A percentile compares a stretch with the other conserved stretches of the same genome.
phyloP scores from a whole-genome alignment of 2,329 filamentous ascomycete species.

The Calonectria ilicicola region DNA sequence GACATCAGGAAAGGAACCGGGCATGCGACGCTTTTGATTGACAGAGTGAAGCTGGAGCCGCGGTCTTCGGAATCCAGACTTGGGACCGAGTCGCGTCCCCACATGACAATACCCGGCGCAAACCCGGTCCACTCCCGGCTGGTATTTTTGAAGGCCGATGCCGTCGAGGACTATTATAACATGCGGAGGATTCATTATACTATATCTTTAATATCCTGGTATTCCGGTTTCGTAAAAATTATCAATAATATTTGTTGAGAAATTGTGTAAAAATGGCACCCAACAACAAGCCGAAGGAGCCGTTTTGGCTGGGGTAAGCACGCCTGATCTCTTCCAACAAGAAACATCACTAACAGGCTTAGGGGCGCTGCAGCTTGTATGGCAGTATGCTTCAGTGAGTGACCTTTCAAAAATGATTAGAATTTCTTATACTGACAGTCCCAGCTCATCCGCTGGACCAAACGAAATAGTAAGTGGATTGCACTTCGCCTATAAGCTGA shows the following conservation, averaged over 20 bases:
- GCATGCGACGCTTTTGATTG: conserved; percentile 19
- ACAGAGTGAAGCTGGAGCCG: neutral
- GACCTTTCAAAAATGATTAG: neutral
- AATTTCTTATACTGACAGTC: neutral
- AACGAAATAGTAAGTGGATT: conserved; percentile 54
- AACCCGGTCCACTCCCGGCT: conserved; percentile 23
- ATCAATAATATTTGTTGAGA: neutral
- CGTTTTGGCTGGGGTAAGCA: conserved; percentile 58
- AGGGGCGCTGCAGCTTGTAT: conserved; percentile 59
- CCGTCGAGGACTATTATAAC: conserved; percentile 22
- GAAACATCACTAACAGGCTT: neutral
- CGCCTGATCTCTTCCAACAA: neutral
- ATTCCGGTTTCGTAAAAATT: neutral
- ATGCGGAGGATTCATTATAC: neutral
- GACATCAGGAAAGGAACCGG: conserved; percentile 29
- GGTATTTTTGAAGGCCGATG: conserved; percentile 33
- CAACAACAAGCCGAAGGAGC: conserved; percentile 48
- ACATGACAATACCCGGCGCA: conserved; percentile 30
- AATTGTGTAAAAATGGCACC: conserved; percentile 27
- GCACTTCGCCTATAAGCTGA: accelerated
- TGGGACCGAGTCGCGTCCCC: conserved; percentile 32
- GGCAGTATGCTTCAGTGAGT: conserved; percentile 59
- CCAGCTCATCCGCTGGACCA: conserved; percentile 58
- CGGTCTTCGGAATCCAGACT: conserved; percentile 31
- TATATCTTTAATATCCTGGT: neutral